Conservation (phyloP, 805 yeast genomes). For the Yarrowia deformans region DNA sequence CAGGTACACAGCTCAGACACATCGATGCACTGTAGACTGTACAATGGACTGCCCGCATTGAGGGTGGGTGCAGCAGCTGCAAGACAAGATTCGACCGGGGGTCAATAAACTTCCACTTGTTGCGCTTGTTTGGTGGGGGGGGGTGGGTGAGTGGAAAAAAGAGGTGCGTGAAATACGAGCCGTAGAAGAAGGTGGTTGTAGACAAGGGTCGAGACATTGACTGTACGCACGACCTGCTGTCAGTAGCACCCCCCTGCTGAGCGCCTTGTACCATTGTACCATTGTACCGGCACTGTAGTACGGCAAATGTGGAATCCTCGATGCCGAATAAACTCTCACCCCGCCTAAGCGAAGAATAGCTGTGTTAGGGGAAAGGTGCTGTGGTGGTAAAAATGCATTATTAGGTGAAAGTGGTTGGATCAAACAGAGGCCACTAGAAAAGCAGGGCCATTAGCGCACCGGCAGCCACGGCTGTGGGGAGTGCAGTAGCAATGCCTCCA, state of each 20-base stretch:
- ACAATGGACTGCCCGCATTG: background rate
- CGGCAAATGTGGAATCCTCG: too few relatives aligned
- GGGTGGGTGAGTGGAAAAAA: background rate
- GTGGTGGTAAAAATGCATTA: constrained; percentile 7
- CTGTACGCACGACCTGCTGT: too few relatives aligned
- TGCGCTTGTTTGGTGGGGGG: background rate
- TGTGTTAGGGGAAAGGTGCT: background rate
- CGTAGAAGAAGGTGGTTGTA: background rate
- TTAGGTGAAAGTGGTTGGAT: constrained; percentile 24
- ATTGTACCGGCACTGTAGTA: too few relatives aligned
- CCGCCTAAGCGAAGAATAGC: background rate
- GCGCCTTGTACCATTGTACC: too few relatives aligned
- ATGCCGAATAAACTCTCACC: background rate
- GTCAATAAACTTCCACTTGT: background rate
- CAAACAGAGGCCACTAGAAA: background rate
- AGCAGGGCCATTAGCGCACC: constrained; percentile 15
- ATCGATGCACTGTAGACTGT: too few relatives aligned
- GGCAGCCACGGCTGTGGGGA: constrained; percentile 5
- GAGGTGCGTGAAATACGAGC: background rate
- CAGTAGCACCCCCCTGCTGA: too few relatives aligned
- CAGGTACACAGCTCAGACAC: too few relatives aligned
- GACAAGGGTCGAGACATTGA: background rate
- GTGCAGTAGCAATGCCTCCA: background rate
- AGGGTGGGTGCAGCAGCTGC: constrained; percentile 9
- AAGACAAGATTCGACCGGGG: constrained; percentile 31